Evolutionary conservation across 441 rosid species (phyloP).

Genomic region (Syzygium syzygioides): DNA sequence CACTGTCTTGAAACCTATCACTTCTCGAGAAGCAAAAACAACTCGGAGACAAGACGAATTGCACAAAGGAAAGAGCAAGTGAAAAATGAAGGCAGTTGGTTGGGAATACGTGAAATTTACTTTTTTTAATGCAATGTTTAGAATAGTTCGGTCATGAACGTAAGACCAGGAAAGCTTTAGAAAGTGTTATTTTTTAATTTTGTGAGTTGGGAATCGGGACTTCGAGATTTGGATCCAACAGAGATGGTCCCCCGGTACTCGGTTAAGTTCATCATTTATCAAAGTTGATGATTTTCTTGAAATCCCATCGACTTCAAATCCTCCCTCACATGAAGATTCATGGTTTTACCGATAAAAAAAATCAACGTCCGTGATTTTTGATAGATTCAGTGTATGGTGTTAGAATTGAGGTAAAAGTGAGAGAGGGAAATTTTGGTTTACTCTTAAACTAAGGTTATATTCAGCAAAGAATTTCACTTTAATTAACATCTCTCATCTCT

Average conservation of each 20-base stretch:
- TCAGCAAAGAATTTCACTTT: too few species aligned
- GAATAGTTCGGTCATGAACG: constrained; percentile 3
- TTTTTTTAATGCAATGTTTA: neutral
- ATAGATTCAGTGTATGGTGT: too few species aligned
- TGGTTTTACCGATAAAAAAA: neutral
- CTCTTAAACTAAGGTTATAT: too few species aligned
- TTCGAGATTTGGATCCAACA: constrained; percentile 47
- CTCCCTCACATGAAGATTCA: neutral
- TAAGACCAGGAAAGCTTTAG: constrained; percentile 13
- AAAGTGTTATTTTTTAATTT: constrained; percentile 6
- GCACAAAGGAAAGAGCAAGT: neutral
- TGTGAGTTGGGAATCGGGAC: constrained; percentile 23
- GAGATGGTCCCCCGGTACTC: constrained; percentile 35
- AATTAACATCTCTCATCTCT: too few species aligned
- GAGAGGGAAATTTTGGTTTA: too few species aligned
- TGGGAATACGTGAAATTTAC: neutral
- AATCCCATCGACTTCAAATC: neutral
- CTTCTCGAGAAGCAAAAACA: neutral
- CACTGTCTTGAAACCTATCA: neutral
- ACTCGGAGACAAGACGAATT: neutral
- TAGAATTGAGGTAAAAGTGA: too few species aligned
- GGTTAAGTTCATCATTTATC: neutral
- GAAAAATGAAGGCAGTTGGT: neutral
- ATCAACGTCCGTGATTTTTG: too few species aligned
- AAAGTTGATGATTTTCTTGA: neutral